Conservation (phyloP, 148 eudicot genomes). For the Amaranthus cruentus region DNA sequence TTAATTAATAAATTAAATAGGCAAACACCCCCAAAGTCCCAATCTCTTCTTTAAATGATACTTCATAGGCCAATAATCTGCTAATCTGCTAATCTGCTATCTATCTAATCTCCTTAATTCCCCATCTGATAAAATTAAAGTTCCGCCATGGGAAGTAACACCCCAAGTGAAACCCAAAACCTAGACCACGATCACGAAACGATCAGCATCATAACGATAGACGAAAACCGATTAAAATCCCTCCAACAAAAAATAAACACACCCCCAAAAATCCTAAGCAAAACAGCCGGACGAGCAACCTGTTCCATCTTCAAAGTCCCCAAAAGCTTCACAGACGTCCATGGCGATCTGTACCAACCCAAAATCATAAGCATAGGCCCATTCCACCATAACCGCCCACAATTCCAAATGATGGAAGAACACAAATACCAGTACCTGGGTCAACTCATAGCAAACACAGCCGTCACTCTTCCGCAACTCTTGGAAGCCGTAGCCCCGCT, state of each 20-base stretch:
- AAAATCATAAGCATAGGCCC: conserved; percentile 74
- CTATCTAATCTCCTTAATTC: too few relatives aligned
- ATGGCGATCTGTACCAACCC: conserved; percentile 53
- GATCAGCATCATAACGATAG: conserved; percentile 11
- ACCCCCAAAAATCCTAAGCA: conserved; percentile 49
- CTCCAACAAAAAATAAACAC: conserved; percentile 24
- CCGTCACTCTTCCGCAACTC: conserved; percentile 28
- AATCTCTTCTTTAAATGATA: too few relatives aligned
- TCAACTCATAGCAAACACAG: conserved; percentile 31
- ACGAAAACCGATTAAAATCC: conserved; percentile 13
- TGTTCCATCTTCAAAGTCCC: conserved; percentile 82
- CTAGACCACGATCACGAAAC: conserved; percentile 1
- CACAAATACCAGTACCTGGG: conserved; percentile 70
- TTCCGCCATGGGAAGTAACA: conserved; percentile 11
- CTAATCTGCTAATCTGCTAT: too few relatives aligned
- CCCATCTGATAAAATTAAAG: too few relatives aligned
- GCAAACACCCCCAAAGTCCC: too few relatives aligned
- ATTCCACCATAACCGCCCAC: conserved; percentile 45
- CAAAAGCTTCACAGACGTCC: conserved; percentile 41
- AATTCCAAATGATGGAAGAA: conserved; percentile 62
- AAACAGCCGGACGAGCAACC: conserved; percentile 47
- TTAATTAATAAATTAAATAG: too few relatives aligned
- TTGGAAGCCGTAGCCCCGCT: conserved; percentile 40
- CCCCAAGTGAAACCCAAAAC: background rate
- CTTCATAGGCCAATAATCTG: too few relatives aligned